Percentiles rank a stretch among this genome's conserved stretches.
Evolutionary conservation across 805 yeast species (phyloP).

Genomic region (Metschnikowia kunwiensis): DNA sequence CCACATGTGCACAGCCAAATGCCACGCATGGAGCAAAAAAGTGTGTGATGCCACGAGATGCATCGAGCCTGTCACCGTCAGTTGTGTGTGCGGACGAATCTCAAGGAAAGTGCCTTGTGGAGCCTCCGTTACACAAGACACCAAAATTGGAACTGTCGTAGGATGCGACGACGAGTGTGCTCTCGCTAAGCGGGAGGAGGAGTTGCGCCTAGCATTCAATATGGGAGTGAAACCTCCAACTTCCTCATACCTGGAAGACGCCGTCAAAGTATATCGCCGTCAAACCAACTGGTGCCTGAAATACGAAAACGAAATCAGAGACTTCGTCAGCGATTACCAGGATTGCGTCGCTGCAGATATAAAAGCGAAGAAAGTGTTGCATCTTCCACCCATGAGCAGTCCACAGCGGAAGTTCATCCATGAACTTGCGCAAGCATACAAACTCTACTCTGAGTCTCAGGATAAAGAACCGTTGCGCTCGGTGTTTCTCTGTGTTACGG

Average conservation of each 20-base stretch:
- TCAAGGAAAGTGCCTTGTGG: conserved; percentile 53
- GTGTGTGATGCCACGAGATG: conserved; percentile 56
- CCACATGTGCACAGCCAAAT: conserved; percentile 59
- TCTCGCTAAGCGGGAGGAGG: conserved; percentile 53
- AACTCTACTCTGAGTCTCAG: conserved; percentile 66
- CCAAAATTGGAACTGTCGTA: conserved; percentile 37
- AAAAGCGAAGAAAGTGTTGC: conserved; percentile 38
- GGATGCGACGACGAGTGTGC: conserved; percentile 74
- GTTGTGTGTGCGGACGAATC: conserved; percentile 66
- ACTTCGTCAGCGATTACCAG: conserved; percentile 43
- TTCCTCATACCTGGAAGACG: conserved; percentile 45
- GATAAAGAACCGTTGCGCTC: conserved; percentile 79
- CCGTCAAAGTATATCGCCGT: conserved; percentile 45
- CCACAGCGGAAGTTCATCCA: conserved; percentile 72
- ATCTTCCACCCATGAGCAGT: conserved; percentile 71
- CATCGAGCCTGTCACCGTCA: conserved; percentile 44
- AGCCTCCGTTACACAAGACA: conserved; percentile 36
- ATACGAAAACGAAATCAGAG: conserved; percentile 52
- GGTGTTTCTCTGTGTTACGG: conserved; percentile 53
- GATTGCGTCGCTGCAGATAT: conserved; percentile 18
- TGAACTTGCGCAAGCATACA: conserved; percentile 57
- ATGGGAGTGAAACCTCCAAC: conserved; percentile 14
- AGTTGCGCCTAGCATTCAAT: conserved; percentile 61
- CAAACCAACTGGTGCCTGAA: conserved; percentile 69
- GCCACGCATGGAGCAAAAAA: conserved; percentile 53